phyloP scores from a whole-genome alignment of 345 rosid species.

The Theobroma cacao region DNA sequence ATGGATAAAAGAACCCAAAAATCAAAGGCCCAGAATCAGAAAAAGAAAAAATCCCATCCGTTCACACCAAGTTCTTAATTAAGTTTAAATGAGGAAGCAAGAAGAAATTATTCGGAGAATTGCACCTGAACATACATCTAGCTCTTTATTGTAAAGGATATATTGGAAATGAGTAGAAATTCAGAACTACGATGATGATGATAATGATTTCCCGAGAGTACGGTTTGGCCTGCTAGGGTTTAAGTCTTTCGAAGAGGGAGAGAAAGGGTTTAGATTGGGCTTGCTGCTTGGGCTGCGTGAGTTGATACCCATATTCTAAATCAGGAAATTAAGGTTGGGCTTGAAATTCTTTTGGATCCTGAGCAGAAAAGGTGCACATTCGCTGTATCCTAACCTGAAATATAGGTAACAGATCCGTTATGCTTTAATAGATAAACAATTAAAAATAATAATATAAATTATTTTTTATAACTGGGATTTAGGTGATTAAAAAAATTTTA shows the following conservation, averaged over 20 bases:
- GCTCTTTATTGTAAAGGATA: neutral
- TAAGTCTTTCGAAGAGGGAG: neutral
- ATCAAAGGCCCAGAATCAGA: too few species aligned
- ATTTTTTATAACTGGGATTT: too few species aligned
- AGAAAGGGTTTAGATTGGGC: neutral
- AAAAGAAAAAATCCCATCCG: neutral
- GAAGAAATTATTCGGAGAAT: neutral
- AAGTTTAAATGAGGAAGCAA: neutral
- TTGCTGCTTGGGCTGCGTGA: neutral
- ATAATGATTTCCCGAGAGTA: neutral
- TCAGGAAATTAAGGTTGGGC: neutral
- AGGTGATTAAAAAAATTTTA: too few species aligned
- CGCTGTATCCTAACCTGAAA: too few species aligned
- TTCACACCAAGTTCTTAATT: neutral
- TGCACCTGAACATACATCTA: constrained; percentile 13
- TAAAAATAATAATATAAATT: too few species aligned
- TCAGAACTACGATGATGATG: neutral
- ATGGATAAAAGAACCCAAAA: too few species aligned
- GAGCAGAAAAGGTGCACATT: too few species aligned
- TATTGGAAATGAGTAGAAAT: neutral
- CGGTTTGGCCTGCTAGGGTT: neutral
- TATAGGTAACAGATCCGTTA: too few species aligned
- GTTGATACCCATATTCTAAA: neutral
- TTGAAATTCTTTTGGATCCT: too few species aligned
- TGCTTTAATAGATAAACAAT: too few species aligned